Percentiles rank a stretch among this genome's conserved stretches.
Evolutionary conservation across 805 yeast genomes (phyloP).

Genomic region (Cyberlindnera xishuangbannaensis): DNA sequence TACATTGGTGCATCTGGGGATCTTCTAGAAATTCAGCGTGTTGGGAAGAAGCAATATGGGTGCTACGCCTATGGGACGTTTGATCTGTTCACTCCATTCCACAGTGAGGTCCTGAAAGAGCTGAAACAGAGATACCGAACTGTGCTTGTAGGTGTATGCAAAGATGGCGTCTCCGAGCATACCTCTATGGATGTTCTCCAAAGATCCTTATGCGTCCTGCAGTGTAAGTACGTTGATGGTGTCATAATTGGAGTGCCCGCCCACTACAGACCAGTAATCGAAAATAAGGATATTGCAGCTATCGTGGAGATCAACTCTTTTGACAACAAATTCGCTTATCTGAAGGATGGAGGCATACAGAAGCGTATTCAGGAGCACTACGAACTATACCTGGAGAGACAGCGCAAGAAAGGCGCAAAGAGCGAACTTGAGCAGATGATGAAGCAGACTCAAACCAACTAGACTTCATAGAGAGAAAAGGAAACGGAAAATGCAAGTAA

Average conservation of each 20-base stretch:
- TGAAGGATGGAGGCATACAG: slow-evolving; percentile 69
- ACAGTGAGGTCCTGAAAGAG: slow-evolving; percentile 62
- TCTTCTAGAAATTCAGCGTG: slow-evolving; percentile 14
- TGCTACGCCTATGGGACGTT: slow-evolving; percentile 77
- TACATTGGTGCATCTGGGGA: slow-evolving; percentile 36
- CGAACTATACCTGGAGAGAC: slow-evolving; percentile 77
- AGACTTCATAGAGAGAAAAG: too few species aligned
- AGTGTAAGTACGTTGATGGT: slow-evolving; percentile 80
- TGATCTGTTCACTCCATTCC: slow-evolving; percentile 92
- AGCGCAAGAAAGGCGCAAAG: slow-evolving; percentile 81
- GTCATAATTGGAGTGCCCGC: slow-evolving; percentile 41
- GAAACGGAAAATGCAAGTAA: too few species aligned
- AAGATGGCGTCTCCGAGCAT: slow-evolving; percentile 56
- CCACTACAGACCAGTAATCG: not conserved
- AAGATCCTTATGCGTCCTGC: slow-evolving; percentile 80
- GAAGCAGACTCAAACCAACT: slow-evolving; percentile 7
- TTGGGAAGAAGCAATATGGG: slow-evolving; percentile 19
- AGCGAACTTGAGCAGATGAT: slow-evolving; percentile 41
- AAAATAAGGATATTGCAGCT: too few species aligned
- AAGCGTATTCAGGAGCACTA: slow-evolving; percentile 65
- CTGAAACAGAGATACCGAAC: slow-evolving; percentile 33
- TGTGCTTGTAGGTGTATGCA: slow-evolving; percentile 64
- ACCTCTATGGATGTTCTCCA: slow-evolving; percentile 89
- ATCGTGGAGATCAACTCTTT: slow-evolving; percentile 28
- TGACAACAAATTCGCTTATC: slow-evolving; percentile 53